Evolutionary conservation across 805 yeast species (phyloP).

Genomic region (Candida endomychidarum): DNA sequence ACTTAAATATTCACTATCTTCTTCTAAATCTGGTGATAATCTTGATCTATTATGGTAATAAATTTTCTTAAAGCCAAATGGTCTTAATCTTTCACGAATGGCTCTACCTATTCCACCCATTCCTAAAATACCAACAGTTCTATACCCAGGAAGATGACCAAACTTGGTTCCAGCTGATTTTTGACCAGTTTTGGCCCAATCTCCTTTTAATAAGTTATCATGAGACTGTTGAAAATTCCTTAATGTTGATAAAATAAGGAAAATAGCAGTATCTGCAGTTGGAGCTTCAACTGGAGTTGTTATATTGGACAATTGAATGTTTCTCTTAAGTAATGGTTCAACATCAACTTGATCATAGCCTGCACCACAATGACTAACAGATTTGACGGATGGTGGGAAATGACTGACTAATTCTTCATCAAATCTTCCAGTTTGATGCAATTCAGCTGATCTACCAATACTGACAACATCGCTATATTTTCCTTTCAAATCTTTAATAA

Average conservation of each 20-base stretch:
- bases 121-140: conserved; percentile 77
- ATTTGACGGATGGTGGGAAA: conserved; percentile 53
- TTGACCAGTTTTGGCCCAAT: conserved; percentile 50
- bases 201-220: conserved; percentile 51
- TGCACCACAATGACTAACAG: conserved; percentile 67
- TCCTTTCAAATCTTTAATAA: conserved; percentile 41
- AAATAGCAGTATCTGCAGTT: conserved; percentile 72
- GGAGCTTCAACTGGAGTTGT: conserved; percentile 68
- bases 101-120: conserved; percentile 91
- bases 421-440: conserved; percentile 57
- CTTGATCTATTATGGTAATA: conserved; percentile 69
- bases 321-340: conserved; percentile 47
- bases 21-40: conserved; percentile 61
- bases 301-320: conserved; percentile 66
- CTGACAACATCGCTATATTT: conserved; percentile 45
- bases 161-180: conserved; percentile 52
- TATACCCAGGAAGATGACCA: conserved; percentile 76
- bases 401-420: conserved; percentile 58
- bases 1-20: conserved; percentile 66
- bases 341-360: conserved; percentile 75
- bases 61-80: conserved; percentile 73
- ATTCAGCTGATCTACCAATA: conserved; percentile 53
- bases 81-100: conserved; percentile 65
- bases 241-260: conserved; percentile 58
- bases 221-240: conserved; percentile 68